Percentiles rank a stretch among this genome's conserved stretches.
Conservation (phyloP, 306 rosid species). For the Vicia villosa region DNA sequence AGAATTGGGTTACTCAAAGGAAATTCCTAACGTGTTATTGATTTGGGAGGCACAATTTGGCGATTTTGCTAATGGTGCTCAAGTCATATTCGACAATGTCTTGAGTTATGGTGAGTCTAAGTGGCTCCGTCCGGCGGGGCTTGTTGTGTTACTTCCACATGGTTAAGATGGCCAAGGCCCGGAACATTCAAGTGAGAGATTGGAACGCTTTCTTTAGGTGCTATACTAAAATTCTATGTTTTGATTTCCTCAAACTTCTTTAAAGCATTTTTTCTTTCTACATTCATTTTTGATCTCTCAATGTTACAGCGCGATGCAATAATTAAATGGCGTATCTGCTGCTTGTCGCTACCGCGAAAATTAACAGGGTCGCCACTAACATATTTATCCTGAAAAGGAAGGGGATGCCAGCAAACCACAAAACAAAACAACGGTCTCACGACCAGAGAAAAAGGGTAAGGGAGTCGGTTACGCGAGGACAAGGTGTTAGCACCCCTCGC, state of each 20-base stretch:
- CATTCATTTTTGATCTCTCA: slow-evolving; percentile 5
- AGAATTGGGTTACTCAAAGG: slow-evolving; percentile 96
- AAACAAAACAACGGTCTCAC: too few relatives aligned
- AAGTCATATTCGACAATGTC: slow-evolving; percentile 92
- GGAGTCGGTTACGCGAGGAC: too few relatives aligned
- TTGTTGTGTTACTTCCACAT: slow-evolving; percentile 88
- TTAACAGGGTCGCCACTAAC: too few relatives aligned
- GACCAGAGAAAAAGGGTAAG: too few relatives aligned
- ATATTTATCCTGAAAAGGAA: too few relatives aligned
- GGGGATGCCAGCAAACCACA: too few relatives aligned
- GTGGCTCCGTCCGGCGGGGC: slow-evolving; percentile 97
- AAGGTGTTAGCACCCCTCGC: too few relatives aligned
- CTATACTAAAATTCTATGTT: slow-evolving; percentile 10
- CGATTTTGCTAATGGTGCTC: slow-evolving; percentile 95
- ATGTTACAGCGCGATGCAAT: neutral
- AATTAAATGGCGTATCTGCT: slow-evolving; percentile 25
- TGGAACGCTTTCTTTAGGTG: slow-evolving; percentile 97
- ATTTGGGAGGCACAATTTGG: slow-evolving; percentile 99
- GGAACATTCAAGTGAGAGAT: slow-evolving; percentile 90
- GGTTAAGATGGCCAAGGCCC: slow-evolving; percentile 99
- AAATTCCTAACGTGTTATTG: slow-evolving; percentile 87
- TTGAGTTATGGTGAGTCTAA: slow-evolving; percentile 91
- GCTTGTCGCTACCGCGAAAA: too few relatives aligned
- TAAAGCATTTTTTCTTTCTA: slow-evolving; percentile 14
- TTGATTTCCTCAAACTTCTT: slow-evolving; percentile 26